Base-by-base conservation (phyloP, 2,329 filamentous ascomycete genomes). In the Botryotinia convoluta region DNA sequence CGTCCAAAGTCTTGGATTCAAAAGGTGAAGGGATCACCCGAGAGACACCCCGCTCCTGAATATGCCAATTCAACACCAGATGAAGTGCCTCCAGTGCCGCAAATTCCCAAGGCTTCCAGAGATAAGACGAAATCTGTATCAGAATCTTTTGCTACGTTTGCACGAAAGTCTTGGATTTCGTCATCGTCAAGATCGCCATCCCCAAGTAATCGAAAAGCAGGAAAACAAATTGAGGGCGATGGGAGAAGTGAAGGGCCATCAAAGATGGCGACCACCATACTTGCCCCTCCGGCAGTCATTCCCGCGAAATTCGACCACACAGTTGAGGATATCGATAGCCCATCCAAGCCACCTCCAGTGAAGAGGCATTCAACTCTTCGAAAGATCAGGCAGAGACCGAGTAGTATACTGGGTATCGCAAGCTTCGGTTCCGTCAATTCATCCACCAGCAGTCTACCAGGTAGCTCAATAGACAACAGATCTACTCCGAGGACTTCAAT, bases 131-230 rank as follows among this genome's bases (percentile, higher is more conserved):
- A 84, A 70, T 83, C 83, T 18, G 83, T 87, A 75, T 84, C 86
- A n/a, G 85, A 83, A 45, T 84, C 86, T 37, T 82, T 87, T 75
- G 84, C 84, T 65, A 85, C 81, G 63, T 81, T 88, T 71, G 85
- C 85, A 48, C 83, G 85, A 65, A 87, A 85, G 79, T 84, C 85
- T 72, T 88, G 86, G 86, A 82, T 82, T 61, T 82, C 82, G 16
- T 80, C 81, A 8, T 85, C 84, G n/a, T 65, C 69, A 39, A 82
- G 84, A 74, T 84, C 85, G 6, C 83, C 85, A 12, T 86, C 85
- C 32, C 84, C 85, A 5, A 81, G 80, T 8, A 80, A 81, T 64
- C 75, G 76, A 65, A 75, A 71, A 9, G 39, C 48, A 22, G 73
- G 44, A 62, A 78, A 75, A 72, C 75, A 76, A 14, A 59, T 65